Base-by-base conservation (phyloP, 768 basidiomycete genomes). In the Boletus eberwhitei region DNA sequence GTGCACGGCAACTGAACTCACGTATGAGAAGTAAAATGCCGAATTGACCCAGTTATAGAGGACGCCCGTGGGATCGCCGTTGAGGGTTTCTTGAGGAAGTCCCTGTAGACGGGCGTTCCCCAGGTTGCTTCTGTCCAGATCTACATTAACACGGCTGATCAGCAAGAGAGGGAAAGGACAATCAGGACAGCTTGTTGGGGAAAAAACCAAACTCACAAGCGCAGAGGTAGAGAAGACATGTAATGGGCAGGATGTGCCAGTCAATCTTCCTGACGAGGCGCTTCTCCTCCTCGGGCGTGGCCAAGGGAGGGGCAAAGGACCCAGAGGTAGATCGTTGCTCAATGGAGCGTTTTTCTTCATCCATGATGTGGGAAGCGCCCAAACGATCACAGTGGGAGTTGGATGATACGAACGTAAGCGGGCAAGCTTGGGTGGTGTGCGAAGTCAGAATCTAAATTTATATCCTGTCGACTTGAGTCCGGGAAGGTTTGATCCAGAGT, bases 31-130 rank as follows among this genome's bases (percentile, higher is more conserved):
- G 74, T 85, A 91, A 72, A 91, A 92, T 6, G 77, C 78, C 2
- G 88, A 88, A 60, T 81, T 87, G 39, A 87, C 72, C 89, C 88
- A 90, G 64, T 87, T 83, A 64, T 82, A 90, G 17, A 83, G 74
- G 32, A 74, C 57, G 1, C 89, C 88, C 0, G 81, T 83, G 2
- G 78, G 79, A 64, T 90, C 89, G 8, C 88, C 87, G 8, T 77
- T 74, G 9, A 91, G 80, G 11, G 75, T 72, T 60, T 90, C 86
- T 34, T 83, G 69, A 7, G 84, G 78, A 4, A 92, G 74, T n/a
- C 86, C 84, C 72, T 87, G 87, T 19, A 90, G 72, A 53, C 88
- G 79, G 24, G 90, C 90, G 66, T 91, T 91, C 11, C 89, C 89
- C 37, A 90, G 66, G 60, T 91, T 90, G 6, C 83, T 83, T 55